Evolutionary conservation across 2,329 filamentous ascomycete species (phyloP), one percentile per base, ranked within the genome.

Genomic region (Uncinocarpus reesii): DNA sequence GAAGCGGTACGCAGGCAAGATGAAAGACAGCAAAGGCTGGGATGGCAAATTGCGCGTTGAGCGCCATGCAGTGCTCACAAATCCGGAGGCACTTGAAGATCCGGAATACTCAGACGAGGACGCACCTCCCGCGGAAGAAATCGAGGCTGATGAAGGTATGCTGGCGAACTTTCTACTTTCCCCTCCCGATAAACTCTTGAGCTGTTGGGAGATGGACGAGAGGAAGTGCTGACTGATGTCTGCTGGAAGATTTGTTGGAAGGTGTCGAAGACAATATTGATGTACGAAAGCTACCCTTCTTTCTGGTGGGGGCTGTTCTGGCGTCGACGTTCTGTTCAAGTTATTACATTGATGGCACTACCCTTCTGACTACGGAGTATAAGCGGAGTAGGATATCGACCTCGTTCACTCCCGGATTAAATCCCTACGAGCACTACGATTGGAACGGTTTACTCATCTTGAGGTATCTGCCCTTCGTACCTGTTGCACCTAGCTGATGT

Each of bases 341-440:
- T n/a, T 23, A n/a, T 11, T 28, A n/a, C n/a, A n/a, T n/a, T n/a
- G n/a, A n/a, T n/a, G n/a, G n/a, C n/a, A n/a, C n/a, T n/a, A n/a
- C n/a, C n/a, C n/a, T 41, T 47, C 35, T 47, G 26, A 47, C 44
- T 38, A 16, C 44, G 21, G 51, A 48, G n/a, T 73, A 1, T 72
- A 18, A 43, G 11, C 7, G 6, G n/a, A 18, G 24, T 53, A 89
- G 68, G 86, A 94, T 60, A 90, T 98, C 60, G 85, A 92, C 62
- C 81, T 89, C 52, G 82, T 88, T n/a, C 90, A 96, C 65, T 84
- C 84, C 48, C 85, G 89, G 55, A 77, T 98, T 60, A 70, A 76
- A 18, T 89, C 86, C 26, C 84, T 96, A 56, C 70, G 81, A 5
- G 80, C 81, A 13, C 77, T 98, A 18, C 78, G 72, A n/a, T 77